These are phyloP conservation scores for Primulina eburnea DNA, from an alignment of 257 asterid species.

Conservation along the genomic window DNA sequence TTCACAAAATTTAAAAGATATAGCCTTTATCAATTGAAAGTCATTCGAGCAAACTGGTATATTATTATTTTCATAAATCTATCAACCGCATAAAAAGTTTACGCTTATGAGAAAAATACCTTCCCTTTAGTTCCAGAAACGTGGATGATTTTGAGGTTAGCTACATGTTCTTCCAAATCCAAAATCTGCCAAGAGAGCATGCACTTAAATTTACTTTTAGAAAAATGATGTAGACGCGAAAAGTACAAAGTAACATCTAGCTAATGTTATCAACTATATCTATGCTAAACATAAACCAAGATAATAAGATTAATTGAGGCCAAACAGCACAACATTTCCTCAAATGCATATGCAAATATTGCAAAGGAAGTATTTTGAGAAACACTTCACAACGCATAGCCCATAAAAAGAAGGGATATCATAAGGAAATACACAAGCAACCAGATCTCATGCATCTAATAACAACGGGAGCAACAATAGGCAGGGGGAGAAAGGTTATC, in stretches of 20 bases:
- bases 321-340: neutral
- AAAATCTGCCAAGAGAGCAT: constrained; percentile 52
- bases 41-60: neutral
- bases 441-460: neutral
- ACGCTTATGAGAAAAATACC: constrained; percentile 37
- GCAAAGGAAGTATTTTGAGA: constrained; percentile 1
- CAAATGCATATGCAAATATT: neutral
- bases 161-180: constrained; percentile 65
- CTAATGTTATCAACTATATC: constrained; percentile 5
- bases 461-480: neutral
- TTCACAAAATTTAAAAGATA: no score
- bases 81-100: neutral
- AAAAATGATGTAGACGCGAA: neutral
- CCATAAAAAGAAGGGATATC: neutral
- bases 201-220: constrained; percentile 15
- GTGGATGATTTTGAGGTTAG: constrained; percentile 67
- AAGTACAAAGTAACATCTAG: neutral
- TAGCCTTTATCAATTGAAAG: no score
- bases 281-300: neutral
- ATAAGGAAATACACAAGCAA: neutral
- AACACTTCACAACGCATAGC: neutral
- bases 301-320: neutral
- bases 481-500: neutral
- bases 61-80: neutral
- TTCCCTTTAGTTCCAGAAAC: constrained; percentile 96